Evolutionary conservation across 495 filamentous ascomycete species (phyloP).

Genomic region (Neurospora sp.): DNA sequence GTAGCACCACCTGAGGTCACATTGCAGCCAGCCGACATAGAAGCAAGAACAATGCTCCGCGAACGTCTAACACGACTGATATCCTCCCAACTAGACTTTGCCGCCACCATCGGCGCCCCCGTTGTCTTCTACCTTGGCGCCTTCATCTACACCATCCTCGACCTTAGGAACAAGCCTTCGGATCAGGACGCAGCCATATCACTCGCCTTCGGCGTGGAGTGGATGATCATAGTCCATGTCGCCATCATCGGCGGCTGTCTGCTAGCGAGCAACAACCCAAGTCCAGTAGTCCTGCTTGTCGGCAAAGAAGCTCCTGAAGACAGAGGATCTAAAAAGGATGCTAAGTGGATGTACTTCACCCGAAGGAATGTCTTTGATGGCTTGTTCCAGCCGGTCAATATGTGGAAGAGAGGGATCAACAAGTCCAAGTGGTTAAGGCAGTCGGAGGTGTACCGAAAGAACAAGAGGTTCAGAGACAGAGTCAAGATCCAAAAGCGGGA

Average conservation of each 20-base stretch:
- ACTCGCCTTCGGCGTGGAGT: constrained; percentile 36
- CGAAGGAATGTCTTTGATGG: neutral
- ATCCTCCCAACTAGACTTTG: constrained; percentile 23
- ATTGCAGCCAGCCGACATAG: neutral
- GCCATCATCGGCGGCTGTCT: constrained; percentile 5
- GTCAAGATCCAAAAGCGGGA: neutral
- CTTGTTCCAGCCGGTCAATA: constrained; percentile 1
- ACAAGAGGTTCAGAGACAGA: neutral
- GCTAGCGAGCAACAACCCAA: constrained; percentile 6
- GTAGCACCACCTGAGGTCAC: neutral
- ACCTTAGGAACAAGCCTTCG: constrained; percentile 23
- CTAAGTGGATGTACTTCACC: neutral
- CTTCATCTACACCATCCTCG: constrained; percentile 32
- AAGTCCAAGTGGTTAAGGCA: constrained; percentile 2
- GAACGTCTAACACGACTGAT: neutral
- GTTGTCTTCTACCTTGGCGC: constrained; percentile 38
- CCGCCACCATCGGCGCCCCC: constrained; percentile 36
- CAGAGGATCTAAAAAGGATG: neutral
- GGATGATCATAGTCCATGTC: constrained; percentile 14
- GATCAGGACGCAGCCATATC: constrained; percentile 34
- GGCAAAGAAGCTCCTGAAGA: neutral
- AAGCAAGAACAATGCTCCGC: neutral
- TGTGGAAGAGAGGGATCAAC: constrained; percentile 5
- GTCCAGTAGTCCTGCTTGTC: neutral
- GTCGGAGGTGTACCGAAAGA: neutral